phyloP scores from a whole-genome alignment of 441 rosid genomes.

The Dalechampia spathulata region DNA sequence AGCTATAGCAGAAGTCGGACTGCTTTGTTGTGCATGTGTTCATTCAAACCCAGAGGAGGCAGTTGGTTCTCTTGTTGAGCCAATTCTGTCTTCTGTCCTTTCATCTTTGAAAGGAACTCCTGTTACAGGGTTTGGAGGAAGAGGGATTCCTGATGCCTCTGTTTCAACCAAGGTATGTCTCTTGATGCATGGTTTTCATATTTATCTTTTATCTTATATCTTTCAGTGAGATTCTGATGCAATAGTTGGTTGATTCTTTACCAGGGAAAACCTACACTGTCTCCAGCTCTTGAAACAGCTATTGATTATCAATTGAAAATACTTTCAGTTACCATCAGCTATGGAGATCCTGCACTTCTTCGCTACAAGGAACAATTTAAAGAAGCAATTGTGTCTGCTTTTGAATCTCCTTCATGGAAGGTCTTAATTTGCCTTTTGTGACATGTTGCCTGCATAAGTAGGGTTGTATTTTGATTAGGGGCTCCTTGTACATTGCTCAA shows the following conservation, averaged over 20 bases:
- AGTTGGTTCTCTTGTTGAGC: conserved; percentile 76
- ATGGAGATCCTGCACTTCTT: conserved; percentile 88
- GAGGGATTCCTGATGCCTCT: conserved; percentile 42
- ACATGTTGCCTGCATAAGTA: conserved; percentile 10
- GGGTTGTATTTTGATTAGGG: not conserved
- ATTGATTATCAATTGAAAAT: conserved; percentile 94
- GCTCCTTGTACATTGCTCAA: not conserved
- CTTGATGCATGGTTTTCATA: conserved; percentile 20
- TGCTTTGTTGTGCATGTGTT: conserved; percentile 98
- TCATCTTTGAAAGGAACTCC: conserved; percentile 93
- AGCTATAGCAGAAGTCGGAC: conserved; percentile 98
- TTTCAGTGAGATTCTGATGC: conserved; percentile 17
- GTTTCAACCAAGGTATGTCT: conserved; percentile 61
- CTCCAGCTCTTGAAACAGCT: conserved; percentile 96
- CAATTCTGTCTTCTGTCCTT: conserved; percentile 66
- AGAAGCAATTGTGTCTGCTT: conserved; percentile 78
- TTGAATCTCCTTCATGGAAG: conserved; percentile 99
- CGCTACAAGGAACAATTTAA: conserved; percentile 61
- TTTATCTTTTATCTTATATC: conserved; percentile 5
- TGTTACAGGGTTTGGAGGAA: conserved; percentile 89
- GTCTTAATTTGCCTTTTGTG: conserved; percentile 29
- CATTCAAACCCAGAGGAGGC: conserved; percentile 97
- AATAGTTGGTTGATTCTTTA: conserved; percentile 19
- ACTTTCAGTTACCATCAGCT: conserved; percentile 84
- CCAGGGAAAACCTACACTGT: conserved; percentile 72